A percentile compares a stretch with the other conserved stretches of the same genome.
These are phyloP conservation scores for Backusella tarrabulga DNA, from an alignment of 192 early-diverging fungal genomes.

Conservation along the genomic window DNA sequence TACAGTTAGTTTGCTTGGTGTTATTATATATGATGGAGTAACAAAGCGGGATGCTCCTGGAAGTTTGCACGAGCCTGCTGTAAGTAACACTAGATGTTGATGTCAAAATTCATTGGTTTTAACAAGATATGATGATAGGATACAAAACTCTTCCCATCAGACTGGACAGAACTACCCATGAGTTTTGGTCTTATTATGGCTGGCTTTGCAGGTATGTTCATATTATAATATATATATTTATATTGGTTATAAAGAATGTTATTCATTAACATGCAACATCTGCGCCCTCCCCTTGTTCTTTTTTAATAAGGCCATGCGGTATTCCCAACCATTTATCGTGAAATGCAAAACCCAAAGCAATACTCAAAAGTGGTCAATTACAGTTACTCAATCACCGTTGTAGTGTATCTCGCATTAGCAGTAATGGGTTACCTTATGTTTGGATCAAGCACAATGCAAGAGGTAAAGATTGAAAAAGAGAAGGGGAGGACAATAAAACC, in stretches of 20 bases:
- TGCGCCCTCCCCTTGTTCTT: background rate
- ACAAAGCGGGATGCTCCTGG: constrained; percentile 50
- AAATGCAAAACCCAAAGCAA: constrained; percentile 57
- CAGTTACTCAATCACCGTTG: constrained; percentile 49
- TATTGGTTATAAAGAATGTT: background rate
- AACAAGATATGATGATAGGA: constrained; percentile 13
- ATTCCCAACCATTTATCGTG: constrained; percentile 66
- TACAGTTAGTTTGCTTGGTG: constrained; percentile 47
- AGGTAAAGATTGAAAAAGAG: constrained; percentile 37
- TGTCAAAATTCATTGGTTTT: background rate
- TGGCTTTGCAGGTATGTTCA: constrained; percentile 44
- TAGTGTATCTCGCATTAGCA: constrained; percentile 56
- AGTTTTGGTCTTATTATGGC: constrained; percentile 59
- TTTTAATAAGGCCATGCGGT: constrained; percentile 55
- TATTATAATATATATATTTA: background rate
- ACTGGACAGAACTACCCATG: constrained; percentile 43
- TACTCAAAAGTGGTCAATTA: constrained; percentile 53
- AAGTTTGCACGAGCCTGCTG: constrained; percentile 49
- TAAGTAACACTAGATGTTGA: constrained; percentile 14
- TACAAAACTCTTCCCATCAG: constrained; percentile 50
- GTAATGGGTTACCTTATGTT: constrained; percentile 68
- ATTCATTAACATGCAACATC: background rate
- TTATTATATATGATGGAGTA: constrained; percentile 61
- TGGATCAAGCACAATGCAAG: constrained; percentile 57
- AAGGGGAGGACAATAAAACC: background rate